These are phyloP conservation scores for Pseudoperonospora humuli DNA, from an alignment of 352 stramenopile species.

Conservation along the genomic window DNA sequence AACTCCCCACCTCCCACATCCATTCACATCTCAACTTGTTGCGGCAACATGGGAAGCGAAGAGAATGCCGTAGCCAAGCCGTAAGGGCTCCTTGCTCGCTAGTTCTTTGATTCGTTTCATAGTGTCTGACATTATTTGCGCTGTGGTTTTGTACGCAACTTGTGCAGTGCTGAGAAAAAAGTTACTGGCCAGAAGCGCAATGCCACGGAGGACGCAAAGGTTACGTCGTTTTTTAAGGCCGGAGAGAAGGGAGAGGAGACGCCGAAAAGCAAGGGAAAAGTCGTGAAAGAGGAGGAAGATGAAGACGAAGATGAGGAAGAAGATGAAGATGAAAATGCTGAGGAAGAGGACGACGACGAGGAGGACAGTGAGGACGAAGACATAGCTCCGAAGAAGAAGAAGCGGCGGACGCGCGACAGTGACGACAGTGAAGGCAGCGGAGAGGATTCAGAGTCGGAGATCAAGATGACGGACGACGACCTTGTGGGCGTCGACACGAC, in stretches of 20 bases:
- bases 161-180: slow-evolving; percentile 30
- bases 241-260: slow-evolving; percentile 14
- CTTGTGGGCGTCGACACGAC: slow-evolving; percentile 76
- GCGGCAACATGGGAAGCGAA: slow-evolving; percentile 26
- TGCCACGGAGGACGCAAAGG: slow-evolving; percentile 24
- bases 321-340: slow-evolving; percentile 35
- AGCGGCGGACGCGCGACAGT: slow-evolving; percentile 53
- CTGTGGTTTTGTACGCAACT: slow-evolving; percentile 1
- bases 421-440: slow-evolving; percentile 57
- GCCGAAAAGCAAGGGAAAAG: slow-evolving; percentile 33
- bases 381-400: slow-evolving; percentile 51
- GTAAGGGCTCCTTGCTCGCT: slow-evolving; percentile 14
- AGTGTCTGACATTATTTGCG: neutral
- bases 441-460: slow-evolving; percentile 56
- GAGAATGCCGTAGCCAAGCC: slow-evolving; percentile 32
- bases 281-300: slow-evolving; percentile 21
- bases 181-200: slow-evolving; percentile 36
- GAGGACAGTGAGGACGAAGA: slow-evolving; percentile 44
- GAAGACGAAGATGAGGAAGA: slow-evolving; percentile 13
- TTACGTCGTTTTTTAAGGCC: slow-evolving; percentile 24
- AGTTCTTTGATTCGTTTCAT: neutral
- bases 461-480: slow-evolving; percentile 85
- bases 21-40: slow-evolving; percentile 1
- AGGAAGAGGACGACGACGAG: slow-evolving; percentile 37
- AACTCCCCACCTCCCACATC: no score